Evolutionary conservation across 768 basidiomycete genomes (phyloP).

Genomic region (Nidularia sp.): DNA sequence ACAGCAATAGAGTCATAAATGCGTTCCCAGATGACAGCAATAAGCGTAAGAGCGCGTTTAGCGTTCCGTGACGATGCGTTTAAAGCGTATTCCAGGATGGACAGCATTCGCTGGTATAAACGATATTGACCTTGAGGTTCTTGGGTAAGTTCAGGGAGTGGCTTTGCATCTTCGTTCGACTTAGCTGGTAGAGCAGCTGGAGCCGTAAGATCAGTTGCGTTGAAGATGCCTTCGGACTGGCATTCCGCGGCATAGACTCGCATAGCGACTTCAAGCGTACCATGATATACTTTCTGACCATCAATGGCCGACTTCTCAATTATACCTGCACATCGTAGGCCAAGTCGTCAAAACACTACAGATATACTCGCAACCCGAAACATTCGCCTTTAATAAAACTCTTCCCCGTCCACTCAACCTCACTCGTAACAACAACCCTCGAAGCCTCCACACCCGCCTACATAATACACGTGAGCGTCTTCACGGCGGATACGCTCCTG

Average conservation of each 20-base stretch:
- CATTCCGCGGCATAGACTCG: conserved; percentile 86
- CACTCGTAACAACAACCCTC: conserved; percentile 80
- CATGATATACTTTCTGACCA: conserved; percentile 86
- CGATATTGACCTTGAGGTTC: too few species aligned
- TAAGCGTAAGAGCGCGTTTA: too few species aligned
- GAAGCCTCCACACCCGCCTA: conserved; percentile 84
- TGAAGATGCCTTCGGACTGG: conserved; percentile 49
- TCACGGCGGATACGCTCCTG: conserved; percentile 89
- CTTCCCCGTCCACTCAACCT: conserved; percentile 94
- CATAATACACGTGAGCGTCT: conserved; percentile 91
- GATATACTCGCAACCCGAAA: not conserved
- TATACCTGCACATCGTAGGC: conserved; percentile 52
- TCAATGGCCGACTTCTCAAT: conserved; percentile 91
- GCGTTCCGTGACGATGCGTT: too few species aligned
- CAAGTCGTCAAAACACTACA: too few species aligned
- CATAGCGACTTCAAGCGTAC: conserved; percentile 81
- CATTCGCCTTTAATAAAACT: conserved; percentile 91
- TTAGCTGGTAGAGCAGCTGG: too few species aligned
- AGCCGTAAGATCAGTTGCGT: too few species aligned
- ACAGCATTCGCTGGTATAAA: too few species aligned
- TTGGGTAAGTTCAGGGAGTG: too few species aligned
- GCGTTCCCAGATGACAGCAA: too few species aligned
- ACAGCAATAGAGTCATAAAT: too few species aligned
- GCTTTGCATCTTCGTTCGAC: too few species aligned
- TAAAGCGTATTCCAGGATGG: too few species aligned